A percentile compares a stretch with the other conserved stretches of the same genome.
Evolutionary conservation across 2,329 filamentous ascomycete species (phyloP).

Genomic region (Eurotiales sp.): DNA sequence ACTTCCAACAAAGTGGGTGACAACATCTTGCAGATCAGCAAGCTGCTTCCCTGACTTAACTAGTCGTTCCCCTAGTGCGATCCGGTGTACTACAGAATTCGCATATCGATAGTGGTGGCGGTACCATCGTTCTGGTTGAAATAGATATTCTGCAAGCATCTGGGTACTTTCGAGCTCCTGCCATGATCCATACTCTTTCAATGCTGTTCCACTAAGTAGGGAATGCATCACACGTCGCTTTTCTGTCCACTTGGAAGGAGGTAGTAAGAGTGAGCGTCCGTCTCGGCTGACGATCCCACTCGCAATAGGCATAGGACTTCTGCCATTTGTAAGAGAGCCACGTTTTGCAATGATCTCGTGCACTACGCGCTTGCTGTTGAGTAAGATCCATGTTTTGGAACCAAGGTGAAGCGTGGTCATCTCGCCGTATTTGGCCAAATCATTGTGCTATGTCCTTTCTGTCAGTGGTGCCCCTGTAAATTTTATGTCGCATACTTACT

Average conservation of each 20-base stretch:
- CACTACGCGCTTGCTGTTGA: constrained; percentile 41
- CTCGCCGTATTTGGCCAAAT: constrained; percentile 29
- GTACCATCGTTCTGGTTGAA: constrained; percentile 35
- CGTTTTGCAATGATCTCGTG: constrained; percentile 38
- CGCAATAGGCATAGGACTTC: constrained; percentile 32
- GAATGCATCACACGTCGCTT: constrained; percentile 39
- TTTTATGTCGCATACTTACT: background rate
- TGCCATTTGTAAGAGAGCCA: constrained; percentile 31
- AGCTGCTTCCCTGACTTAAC: constrained; percentile 31
- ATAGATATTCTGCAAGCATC: constrained; percentile 34
- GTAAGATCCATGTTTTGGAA: constrained; percentile 41
- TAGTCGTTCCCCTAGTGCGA: constrained; percentile 32
- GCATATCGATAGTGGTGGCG: constrained; percentile 41
- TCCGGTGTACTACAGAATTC: constrained; percentile 36
- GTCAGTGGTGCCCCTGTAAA: no score
- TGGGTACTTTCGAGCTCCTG: constrained; percentile 37
- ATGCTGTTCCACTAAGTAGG: constrained; percentile 32
- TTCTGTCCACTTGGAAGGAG: constrained; percentile 33
- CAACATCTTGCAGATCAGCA: constrained; percentile 35
- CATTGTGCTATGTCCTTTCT: no score
- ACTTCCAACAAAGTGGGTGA: constrained; percentile 32
- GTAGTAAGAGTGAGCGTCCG: constrained; percentile 31
- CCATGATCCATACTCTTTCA: constrained; percentile 31
- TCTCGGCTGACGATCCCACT: constrained; percentile 35
- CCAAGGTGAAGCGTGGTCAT: constrained; percentile 31